Percentiles rank a stretch among this genome's conserved stretches.
phyloP scores from a whole-genome alignment of 129 eudicot species.

The Gnaphalium uliginosum region DNA sequence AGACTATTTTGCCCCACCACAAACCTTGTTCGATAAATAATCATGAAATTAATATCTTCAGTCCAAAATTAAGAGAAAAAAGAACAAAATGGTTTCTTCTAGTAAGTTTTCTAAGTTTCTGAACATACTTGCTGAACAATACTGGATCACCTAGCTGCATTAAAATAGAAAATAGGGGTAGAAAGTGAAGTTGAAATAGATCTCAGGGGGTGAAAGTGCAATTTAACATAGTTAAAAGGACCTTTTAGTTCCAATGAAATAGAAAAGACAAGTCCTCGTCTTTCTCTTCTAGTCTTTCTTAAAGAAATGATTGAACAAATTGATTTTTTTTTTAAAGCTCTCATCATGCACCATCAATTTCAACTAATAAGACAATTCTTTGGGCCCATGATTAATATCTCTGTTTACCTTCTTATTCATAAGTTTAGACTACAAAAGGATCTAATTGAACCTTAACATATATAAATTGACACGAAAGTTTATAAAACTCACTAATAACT shows the following conservation, averaged over 20 bases:
- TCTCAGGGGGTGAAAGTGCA: not conserved
- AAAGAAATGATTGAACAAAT: conserved; percentile 23
- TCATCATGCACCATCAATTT: conserved; percentile 22
- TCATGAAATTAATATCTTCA: not conserved
- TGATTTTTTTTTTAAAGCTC: conserved; percentile 4
- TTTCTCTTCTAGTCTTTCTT: conserved; percentile 24
- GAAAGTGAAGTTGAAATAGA: not conserved
- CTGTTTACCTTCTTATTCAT: conserved; percentile 10
- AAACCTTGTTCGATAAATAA: not conserved
- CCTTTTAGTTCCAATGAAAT: conserved; percentile 24
- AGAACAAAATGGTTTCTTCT: not conserved
- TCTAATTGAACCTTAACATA: not conserved
- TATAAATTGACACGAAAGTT: not conserved
- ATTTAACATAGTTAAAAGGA: conserved; percentile 3
- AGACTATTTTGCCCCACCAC: not conserved
- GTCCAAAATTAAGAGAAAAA: not conserved
- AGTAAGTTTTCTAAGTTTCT: not conserved
- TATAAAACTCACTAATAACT: not conserved
- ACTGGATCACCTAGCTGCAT: conserved; percentile 6
- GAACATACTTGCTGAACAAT: not conserved
- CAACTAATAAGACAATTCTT: conserved; percentile 32
- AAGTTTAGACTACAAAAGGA: not conserved
- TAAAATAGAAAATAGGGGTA: not conserved
- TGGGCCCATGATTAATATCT: conserved; percentile 8
- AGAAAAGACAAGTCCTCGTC: conserved; percentile 27